A percentile compares a stretch with the other conserved stretches of the same genome.
phyloP scores from a whole-genome alignment of 1,284 basidiomycete genomes.

The Sphagnurus paluster region DNA sequence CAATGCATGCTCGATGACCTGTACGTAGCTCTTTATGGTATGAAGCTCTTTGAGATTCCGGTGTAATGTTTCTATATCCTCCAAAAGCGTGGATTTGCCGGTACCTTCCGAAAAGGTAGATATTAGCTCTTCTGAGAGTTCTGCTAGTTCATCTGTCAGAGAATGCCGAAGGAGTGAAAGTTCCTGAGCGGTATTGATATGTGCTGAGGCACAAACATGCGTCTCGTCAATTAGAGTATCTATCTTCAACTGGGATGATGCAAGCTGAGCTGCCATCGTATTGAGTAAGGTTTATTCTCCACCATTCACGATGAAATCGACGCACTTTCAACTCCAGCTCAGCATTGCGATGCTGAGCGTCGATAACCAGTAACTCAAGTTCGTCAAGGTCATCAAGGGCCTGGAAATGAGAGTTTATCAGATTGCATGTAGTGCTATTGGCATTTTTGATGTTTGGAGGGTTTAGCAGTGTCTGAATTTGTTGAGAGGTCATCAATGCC shows the following conservation, averaged over 20 bases:
- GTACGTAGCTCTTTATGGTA: conserved; percentile 74
- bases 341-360: conserved; percentile 35
- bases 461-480: conserved; percentile 48
- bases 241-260: conserved; percentile 48
- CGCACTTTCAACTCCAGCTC: conserved; percentile 47
- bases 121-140: conserved; percentile 66
- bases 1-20: conserved; percentile 70
- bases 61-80: conserved; percentile 77
- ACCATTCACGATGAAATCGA: conserved; percentile 8
- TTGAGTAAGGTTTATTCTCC: conserved; percentile 20
- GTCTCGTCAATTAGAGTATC: conserved; percentile 46
- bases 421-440: conserved; percentile 38
- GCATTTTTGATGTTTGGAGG: conserved; percentile 46
- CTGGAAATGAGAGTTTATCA: conserved; percentile 47
- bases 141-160: conserved; percentile 72
- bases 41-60: conserved; percentile 72
- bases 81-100: conserved; percentile 63
- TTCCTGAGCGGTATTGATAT: conserved; percentile 66
- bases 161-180: conserved; percentile 75
- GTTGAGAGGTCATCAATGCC: conserved; percentile 46
- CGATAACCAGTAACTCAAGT: conserved; percentile 39
- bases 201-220: conserved; percentile 39
- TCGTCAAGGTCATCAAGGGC: conserved; percentile 48
- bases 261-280: conserved; percentile 55
- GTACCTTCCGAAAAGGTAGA: conserved; percentile 52